phyloP scores from a whole-genome alignment of 2,329 filamentous ascomycete genomes.

The Paecilomyces sp. region DNA sequence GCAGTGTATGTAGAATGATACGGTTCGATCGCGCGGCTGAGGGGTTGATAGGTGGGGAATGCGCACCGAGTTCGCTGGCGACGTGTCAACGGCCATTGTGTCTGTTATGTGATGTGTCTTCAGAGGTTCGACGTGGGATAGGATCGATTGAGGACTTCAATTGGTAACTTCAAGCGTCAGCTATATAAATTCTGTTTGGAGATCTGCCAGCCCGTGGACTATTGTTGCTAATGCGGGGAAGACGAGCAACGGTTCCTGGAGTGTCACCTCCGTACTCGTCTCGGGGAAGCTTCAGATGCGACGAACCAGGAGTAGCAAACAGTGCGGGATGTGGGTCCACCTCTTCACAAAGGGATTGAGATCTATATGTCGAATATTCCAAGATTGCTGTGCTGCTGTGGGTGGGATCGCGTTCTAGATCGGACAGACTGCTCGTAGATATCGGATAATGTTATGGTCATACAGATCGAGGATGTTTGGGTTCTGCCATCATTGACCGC shows the following conservation, averaged over 20 bases:
- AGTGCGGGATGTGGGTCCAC: neutral
- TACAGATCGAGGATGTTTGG: neutral
- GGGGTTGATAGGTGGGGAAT: neutral
- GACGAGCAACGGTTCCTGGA: neutral
- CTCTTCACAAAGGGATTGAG: neutral
- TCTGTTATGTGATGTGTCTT: neutral
- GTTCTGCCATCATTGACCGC: neutral
- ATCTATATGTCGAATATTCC: neutral
- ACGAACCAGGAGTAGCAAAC: neutral
- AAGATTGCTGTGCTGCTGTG: neutral
- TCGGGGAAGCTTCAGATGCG: neutral
- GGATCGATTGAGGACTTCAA: neutral
- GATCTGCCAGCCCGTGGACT: neutral
- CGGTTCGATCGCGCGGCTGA: too few species aligned
- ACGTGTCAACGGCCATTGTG: conserved; percentile 8
- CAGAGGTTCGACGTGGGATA: neutral
- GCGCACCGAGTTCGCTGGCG: conserved; percentile 8
- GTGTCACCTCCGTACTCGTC: neutral
- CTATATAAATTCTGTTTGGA: neutral
- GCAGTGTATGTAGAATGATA: too few species aligned
- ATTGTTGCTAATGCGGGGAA: neutral
- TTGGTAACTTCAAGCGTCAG: neutral
- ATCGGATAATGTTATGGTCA: too few species aligned
- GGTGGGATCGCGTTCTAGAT: too few species aligned
- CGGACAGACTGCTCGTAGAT: too few species aligned